A percentile compares a stretch with the other conserved stretches of the same genome.
Evolutionary conservation across 2,329 filamentous ascomycete genomes (phyloP).

Genomic region (Blastomyces silverae): DNA sequence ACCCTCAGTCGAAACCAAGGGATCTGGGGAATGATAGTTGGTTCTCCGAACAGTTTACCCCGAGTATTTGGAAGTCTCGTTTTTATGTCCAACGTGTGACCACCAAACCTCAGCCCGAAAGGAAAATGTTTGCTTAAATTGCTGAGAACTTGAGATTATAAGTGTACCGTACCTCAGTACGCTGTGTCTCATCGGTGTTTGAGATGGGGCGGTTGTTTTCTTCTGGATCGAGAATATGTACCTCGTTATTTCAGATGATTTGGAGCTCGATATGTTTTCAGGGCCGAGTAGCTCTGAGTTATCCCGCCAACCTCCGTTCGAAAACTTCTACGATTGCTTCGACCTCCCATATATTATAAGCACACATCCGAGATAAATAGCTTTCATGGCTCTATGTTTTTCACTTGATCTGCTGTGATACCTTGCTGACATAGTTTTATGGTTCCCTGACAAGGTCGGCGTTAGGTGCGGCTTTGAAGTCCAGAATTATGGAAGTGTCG

Average conservation of each 20-base stretch:
- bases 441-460: neutral
- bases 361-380: neutral
- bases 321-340: neutral
- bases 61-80: neutral
- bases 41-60: neutral
- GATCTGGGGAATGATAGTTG: neutral
- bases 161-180: neutral
- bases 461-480: neutral
- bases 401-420: neutral
- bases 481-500: neutral
- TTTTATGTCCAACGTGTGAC: neutral
- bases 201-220: neutral
- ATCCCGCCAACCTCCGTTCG: neutral
- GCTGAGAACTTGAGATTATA: neutral
- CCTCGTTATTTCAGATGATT: neutral
- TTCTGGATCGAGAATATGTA: neutral
- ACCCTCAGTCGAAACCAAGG: neutral
- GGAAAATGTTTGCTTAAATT: neutral
- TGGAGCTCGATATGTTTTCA: neutral
- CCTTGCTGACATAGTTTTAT: neutral
- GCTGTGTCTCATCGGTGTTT: neutral
- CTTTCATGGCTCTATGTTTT: neutral
- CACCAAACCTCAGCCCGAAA: neutral
- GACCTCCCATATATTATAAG: neutral
- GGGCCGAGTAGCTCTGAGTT: neutral